These are phyloP conservation scores for Hypoxylon rickii DNA, from an alignment of 495 filamentous ascomycete species.

Conservation along the genomic window DNA sequence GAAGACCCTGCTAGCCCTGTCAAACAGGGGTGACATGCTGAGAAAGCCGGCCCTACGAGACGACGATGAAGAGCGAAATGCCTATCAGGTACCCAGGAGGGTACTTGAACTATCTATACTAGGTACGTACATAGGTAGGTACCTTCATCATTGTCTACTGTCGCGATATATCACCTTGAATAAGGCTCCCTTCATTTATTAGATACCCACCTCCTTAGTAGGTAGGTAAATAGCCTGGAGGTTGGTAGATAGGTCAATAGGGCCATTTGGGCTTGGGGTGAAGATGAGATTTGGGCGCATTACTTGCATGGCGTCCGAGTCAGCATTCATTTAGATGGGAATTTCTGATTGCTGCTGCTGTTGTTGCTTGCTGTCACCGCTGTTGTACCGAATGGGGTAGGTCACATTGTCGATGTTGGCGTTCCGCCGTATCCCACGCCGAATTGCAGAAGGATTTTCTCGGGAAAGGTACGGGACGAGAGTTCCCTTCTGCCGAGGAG, in stretches of 20 bases:
- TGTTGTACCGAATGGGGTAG: constrained; percentile 23
- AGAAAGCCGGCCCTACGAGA: constrained; percentile 1
- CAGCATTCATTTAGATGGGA: constrained; percentile 15
- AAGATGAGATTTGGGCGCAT: no score
- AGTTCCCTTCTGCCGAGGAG: constrained; percentile 11
- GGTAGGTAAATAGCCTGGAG: no score
- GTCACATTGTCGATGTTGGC: constrained; percentile 15
- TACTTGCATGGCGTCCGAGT: constrained; percentile 24
- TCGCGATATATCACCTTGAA: neutral
- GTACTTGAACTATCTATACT: neutral
- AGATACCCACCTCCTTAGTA: no score
- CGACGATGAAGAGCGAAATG: neutral
- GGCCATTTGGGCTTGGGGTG: no score
- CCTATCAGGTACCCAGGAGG: no score
- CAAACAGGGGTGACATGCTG: constrained; percentile 6
- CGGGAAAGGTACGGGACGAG: constrained; percentile 4
- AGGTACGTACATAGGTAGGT: neutral
- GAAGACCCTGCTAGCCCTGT: no score
- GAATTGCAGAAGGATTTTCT: constrained; percentile 2
- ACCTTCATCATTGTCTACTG: neutral
- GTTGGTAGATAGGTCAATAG: no score
- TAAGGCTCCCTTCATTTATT: neutral
- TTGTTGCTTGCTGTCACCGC: no score
- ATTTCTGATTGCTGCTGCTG: constrained; percentile 9
- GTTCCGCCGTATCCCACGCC: constrained; percentile 11